phyloP scores from a whole-genome alignment of 495 filamentous ascomycete species.

The Penicillium verhagenii region DNA sequence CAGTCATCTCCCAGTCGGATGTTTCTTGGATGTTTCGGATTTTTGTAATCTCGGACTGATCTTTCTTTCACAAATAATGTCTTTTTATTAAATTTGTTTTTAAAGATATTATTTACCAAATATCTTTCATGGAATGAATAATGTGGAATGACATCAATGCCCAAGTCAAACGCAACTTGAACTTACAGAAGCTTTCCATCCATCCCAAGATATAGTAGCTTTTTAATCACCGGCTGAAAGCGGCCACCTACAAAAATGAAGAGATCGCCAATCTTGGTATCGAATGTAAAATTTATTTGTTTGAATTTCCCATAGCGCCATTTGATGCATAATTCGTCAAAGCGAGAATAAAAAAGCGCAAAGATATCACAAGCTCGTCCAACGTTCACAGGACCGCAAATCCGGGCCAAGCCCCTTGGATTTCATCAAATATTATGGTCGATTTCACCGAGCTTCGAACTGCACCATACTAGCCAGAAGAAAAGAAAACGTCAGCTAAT shows the following conservation, averaged over 20 bases:
- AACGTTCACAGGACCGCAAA: neutral
- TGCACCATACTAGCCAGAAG: conserved; percentile 78
- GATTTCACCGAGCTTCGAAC: conserved; percentile 81
- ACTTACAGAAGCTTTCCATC: neutral
- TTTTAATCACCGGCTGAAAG: neutral
- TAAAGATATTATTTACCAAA: neutral
- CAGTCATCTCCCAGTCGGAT: neutral
- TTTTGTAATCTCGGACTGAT: neutral
- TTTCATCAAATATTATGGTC: neutral
- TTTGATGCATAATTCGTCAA: conserved; percentile 27
- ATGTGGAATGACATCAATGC: neutral
- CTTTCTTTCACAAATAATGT: too few species aligned
- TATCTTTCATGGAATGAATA: neutral
- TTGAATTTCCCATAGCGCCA: conserved; percentile 33
- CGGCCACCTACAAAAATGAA: neutral
- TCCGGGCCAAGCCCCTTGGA: neutral
- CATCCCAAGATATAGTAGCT: neutral
- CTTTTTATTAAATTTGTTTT: too few species aligned
- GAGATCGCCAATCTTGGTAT: neutral
- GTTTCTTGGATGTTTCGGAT: neutral
- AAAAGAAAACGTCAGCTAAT: conserved; percentile 14
- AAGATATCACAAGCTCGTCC: conserved; percentile 5
- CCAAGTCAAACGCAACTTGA: neutral
- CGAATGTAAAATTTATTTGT: neutral
- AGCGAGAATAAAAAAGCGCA: conserved; percentile 11